Percentiles rank a stretch among this genome's conserved stretches.
Evolutionary conservation across 23 red algal genomes (phyloP).

Genomic region (Gracilaria vermiculophylla): DNA sequence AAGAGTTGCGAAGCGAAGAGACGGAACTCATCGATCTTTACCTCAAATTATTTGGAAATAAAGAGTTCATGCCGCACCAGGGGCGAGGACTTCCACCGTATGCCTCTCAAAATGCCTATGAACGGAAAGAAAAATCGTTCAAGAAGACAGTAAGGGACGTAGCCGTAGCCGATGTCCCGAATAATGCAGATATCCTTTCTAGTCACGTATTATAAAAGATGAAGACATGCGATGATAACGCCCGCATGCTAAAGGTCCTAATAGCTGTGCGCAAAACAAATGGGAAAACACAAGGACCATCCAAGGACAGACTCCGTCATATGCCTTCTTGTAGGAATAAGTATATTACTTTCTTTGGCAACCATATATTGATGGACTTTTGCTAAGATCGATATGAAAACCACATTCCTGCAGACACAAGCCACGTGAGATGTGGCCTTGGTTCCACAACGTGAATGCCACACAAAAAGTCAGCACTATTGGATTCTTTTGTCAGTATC

Average conservation of each 20-base stretch:
- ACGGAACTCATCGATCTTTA: not conserved
- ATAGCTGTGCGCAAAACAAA: not conserved
- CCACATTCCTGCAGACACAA: conserved; percentile 26
- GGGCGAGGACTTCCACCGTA: not conserved
- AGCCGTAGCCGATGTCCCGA: not conserved
- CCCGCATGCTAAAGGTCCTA: not conserved
- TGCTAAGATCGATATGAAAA: conserved; percentile 33
- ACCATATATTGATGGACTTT: conserved; percentile 12
- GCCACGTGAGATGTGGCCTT: conserved; percentile 27
- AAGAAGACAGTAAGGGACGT: not conserved
- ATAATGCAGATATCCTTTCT: not conserved
- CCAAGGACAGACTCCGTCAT: not conserved
- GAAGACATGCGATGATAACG: not conserved
- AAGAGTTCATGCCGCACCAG: conserved; percentile 19
- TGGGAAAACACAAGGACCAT: not conserved
- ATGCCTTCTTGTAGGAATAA: not conserved
- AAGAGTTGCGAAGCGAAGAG: conserved; percentile 8
- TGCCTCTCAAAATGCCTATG: conserved; percentile 3
- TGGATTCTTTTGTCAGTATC: conserved; percentile 37
- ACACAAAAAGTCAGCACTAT: not conserved
- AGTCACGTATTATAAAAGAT: conserved; percentile 35
- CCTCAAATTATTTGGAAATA: not conserved
- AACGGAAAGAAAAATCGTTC: not conserved
- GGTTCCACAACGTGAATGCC: conserved; percentile 31
- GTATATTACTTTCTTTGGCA: conserved; percentile 10